Evolutionary conservation across 495 filamentous ascomycete genomes (phyloP), one percentile per base, ranked within the genome.

Genomic region (Aspergillus haitiensis): DNA sequence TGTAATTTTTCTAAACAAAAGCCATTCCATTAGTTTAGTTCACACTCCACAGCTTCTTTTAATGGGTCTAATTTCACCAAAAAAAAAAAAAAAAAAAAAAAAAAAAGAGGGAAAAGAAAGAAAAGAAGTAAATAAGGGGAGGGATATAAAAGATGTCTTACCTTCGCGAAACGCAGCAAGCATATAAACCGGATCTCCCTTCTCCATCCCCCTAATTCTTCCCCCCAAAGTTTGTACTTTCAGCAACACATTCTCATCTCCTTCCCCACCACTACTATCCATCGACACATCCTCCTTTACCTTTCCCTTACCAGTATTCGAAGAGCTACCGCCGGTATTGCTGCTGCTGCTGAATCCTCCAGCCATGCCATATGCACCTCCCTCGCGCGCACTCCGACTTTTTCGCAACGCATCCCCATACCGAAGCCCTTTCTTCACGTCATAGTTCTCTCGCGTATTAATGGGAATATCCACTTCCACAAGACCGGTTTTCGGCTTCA

Each of bases 381-480:
- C 81, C n/a, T 80, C 80, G 47, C 82, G 80, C n/a, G 77, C 69
- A 31, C 71, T 65, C 40, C 69, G 72, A 58, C 78, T 84, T 61
- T 84, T 84, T 44, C 78, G 76, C 69, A 92, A 58, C 13, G 86
- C 84, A 51, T 89, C 82, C 2, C 86, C 89, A 73, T 86, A 93
- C 55, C 76, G 74, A 16, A 86, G 58, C 8, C 84, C 89, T 65
- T 86, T 86, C 53, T 72, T 78, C 52, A 81, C 75, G 70, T 92
- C 84, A 69, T 88, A 93, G 60, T 85, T 84, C 5, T 67, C 60
- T 13, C 76, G 72, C 16, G 83, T 82, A 69, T 85, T 81, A 50
- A 92, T 75, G 1, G 88, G 85, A 8, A 91, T 78, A 52, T 93
- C 90, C 6, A 92, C 67, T 66, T 93, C 90, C n/a, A 92, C 74